Evolutionary conservation across 257 asterid species (phyloP).

Genomic region (Solanum habrochaites): DNA sequence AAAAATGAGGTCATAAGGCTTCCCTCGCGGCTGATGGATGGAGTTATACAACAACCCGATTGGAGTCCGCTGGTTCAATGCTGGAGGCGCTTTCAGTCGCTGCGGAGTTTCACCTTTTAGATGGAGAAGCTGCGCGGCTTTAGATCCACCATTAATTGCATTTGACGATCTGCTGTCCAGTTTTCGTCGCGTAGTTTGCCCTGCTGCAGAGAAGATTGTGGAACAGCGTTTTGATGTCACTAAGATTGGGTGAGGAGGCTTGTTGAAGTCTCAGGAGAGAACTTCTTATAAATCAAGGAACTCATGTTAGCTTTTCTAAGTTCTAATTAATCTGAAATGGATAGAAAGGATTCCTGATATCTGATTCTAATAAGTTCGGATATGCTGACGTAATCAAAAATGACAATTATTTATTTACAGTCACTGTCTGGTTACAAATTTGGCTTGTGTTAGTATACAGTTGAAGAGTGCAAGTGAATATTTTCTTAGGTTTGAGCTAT

Average conservation of each 20-base stretch:
- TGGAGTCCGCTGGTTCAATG: slow-evolving; percentile 83
- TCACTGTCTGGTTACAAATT: neutral
- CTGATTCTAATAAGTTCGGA: neutral
- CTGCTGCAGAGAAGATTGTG: slow-evolving; percentile 83
- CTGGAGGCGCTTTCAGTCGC: slow-evolving; percentile 51
- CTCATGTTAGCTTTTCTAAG: slow-evolving; percentile 34
- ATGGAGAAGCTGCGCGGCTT: slow-evolving; percentile 34
- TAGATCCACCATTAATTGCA: slow-evolving; percentile 82
- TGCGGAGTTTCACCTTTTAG: slow-evolving; percentile 24
- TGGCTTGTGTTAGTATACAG: neutral
- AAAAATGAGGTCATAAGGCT: neutral
- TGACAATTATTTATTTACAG: neutral
- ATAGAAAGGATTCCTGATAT: neutral
- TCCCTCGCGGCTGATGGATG: slow-evolving; percentile 36
- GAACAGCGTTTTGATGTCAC: slow-evolving; percentile 73
- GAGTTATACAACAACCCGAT: slow-evolving; percentile 58
- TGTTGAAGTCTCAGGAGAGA: slow-evolving; percentile 62
- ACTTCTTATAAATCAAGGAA: slow-evolving; percentile 68
- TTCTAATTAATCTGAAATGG: neutral
- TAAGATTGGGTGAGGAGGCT: slow-evolving; percentile 50
- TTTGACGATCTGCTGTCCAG: slow-evolving; percentile 71
- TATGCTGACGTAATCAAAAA: neutral
- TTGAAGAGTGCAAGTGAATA: neutral
- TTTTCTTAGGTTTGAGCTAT: neutral
- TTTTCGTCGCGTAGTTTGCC: slow-evolving; percentile 35